Evolutionary conservation across 495 filamentous ascomycete species (phyloP), one percentile per base, ranked within the genome.

Genomic region (Aspergillus sclerotiicarbonarius): DNA sequence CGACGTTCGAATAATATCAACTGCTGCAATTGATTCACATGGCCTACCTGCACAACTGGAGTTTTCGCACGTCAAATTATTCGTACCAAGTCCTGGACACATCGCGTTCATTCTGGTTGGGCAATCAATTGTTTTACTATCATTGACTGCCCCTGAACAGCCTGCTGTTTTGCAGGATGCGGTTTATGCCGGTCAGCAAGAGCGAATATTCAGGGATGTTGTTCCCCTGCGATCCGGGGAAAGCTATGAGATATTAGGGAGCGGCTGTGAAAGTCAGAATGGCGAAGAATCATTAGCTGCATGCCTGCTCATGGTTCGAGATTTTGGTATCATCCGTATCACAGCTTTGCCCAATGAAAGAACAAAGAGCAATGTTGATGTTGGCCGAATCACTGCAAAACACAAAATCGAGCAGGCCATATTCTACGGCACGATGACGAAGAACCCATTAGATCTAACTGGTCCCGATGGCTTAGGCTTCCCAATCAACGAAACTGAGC

Each of bases 401-500:
- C 89, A 84, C 67, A 97, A 93, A 70, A 79, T 99, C 44, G 91
- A 96, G 64, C 93, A 98, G 69, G 93, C 93, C 13, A 86, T 97
- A 4, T 96, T 96, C 74, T 98, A 89, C 68, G 91, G 92, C 1
- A 84, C 82, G 19, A 84, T 91, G 70, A 78, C 82, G 45, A 82
- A 87, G 61, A 96, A 94, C 62, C 87, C 91, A 9, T 73, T 99
- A 30, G 85, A 90, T 60, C 88, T 99, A 57, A 77, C 84, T 48
- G 81, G 83, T 31, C 80, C 82, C 49, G 75, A 81, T 21, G 83
- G 83, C 39, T 73, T 85, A 18, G 73, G 78, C 20, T 96, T 91
- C 60, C 74, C 84, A 2, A 60, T 76, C 13, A 71, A 80, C 32
- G 90, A 97, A 59, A 81, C 96, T 37, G 88, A 91, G 60, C 73